phyloP scores from a whole-genome alignment of 192 early-diverging fungal species.

The Funneliformis geosporum region DNA sequence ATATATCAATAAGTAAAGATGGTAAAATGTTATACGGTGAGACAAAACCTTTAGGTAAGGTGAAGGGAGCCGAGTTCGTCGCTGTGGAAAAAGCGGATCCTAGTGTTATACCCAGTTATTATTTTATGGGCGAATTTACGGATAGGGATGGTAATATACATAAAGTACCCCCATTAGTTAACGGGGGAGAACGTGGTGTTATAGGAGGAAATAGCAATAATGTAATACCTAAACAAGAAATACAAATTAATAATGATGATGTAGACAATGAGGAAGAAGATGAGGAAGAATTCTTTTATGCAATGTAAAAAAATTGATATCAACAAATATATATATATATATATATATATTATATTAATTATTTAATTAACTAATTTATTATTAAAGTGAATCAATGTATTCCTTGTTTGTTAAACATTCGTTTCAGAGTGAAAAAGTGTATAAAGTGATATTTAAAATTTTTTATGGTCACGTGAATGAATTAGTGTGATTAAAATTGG shows the following conservation, averaged over 20 bases:
- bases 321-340: too few species aligned
- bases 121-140: neutral
- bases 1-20: slow-evolving; percentile 30
- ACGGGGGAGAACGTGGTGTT: neutral
- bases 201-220: neutral
- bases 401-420: too few species aligned
- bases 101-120: slow-evolving; percentile 7
- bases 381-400: too few species aligned
- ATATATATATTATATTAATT: too few species aligned
- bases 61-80: slow-evolving; percentile 21
- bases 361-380: too few species aligned
- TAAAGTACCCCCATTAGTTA: neutral
- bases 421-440: too few species aligned
- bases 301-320: slow-evolving; percentile 1
- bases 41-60: slow-evolving; percentile 26
- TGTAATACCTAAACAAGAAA: neutral
- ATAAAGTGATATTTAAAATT: too few species aligned
- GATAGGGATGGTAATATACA: neutral
- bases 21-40: slow-evolving; percentile 24
- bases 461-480: too few species aligned
- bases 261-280: neutral
- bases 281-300: neutral
- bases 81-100: slow-evolving; percentile 24
- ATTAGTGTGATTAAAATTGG: too few species aligned
- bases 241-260: neutral